These are phyloP conservation scores for Ustilago esculenta DNA, from an alignment of 1,284 basidiomycete genomes.

Conservation along the genomic window DNA sequence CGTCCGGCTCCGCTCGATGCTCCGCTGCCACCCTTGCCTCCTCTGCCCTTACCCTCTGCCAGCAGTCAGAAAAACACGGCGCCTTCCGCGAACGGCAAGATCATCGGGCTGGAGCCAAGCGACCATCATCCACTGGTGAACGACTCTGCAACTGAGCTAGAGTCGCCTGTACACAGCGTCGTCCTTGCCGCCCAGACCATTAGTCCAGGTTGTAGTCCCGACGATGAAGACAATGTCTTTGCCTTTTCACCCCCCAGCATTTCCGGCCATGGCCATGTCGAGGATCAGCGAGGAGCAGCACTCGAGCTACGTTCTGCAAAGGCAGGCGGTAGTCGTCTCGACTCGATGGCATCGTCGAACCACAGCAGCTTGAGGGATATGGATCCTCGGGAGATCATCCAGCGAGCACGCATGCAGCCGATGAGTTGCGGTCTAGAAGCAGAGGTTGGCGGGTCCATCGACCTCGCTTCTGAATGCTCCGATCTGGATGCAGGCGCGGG, in stretches of 20 bases:
- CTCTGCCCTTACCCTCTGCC: conserved; percentile 5
- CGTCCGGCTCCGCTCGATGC: conserved; percentile 5
- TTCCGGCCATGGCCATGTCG: conserved; percentile 7
- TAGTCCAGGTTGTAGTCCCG: background rate
- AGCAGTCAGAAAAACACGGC: background rate
- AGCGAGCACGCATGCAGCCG: conserved; percentile 18
- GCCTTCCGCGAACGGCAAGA: conserved; percentile 4
- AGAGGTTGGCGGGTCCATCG: conserved; percentile 17
- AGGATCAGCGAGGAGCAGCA: background rate
- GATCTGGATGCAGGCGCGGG: background rate
- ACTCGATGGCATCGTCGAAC: conserved; percentile 27
- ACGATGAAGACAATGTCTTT: conserved; percentile 32
- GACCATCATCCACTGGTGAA: conserved; percentile 18
- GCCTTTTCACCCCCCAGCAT: conserved; percentile 36
- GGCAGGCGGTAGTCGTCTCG: background rate
- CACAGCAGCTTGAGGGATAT: conserved; percentile 24
- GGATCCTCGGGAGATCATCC: conserved; percentile 32
- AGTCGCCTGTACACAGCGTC: background rate
- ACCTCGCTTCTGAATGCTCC: conserved; percentile 2
- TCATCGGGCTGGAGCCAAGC: conserved; percentile 8
- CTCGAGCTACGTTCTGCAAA: background rate
- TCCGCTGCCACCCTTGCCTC: conserved; percentile 16
- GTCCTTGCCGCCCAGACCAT: background rate
- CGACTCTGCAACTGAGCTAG: background rate
- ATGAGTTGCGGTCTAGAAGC: conserved; percentile 37